Evolutionary conservation across 768 basidiomycete species (phyloP).

Genomic region (Polyporus arcularius): DNA sequence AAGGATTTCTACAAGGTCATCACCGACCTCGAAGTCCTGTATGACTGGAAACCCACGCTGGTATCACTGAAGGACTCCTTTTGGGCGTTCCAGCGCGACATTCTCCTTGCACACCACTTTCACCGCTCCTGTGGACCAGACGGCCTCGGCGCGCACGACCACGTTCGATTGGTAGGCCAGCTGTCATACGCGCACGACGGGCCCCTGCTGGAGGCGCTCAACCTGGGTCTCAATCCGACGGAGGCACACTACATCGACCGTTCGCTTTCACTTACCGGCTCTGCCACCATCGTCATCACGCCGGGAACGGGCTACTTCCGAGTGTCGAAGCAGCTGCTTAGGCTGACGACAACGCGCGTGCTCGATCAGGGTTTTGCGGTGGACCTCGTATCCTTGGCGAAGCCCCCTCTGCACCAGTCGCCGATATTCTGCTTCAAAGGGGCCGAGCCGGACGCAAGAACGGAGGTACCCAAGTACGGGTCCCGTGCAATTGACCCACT

Average conservation of each 20-base stretch:
- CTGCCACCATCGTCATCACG: conserved; percentile 81
- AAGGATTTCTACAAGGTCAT: conserved; percentile 98
- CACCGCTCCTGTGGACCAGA: conserved; percentile 58
- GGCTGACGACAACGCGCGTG: conserved; percentile 91
- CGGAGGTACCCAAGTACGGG: conserved; percentile 50
- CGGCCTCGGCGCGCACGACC: conserved; percentile 34
- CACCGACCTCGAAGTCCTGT: conserved; percentile 85
- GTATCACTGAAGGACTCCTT: conserved; percentile 87
- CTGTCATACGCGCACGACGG: conserved; percentile 91
- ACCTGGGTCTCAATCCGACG: conserved; percentile 87
- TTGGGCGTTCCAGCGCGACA: conserved; percentile 89
- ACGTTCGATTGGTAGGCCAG: conserved; percentile 73
- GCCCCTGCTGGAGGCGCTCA: conserved; percentile 92
- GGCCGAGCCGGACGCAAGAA: conserved; percentile 49
- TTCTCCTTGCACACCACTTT: conserved; percentile 86
- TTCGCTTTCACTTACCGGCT: conserved; percentile 86
- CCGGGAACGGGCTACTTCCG: conserved; percentile 94
- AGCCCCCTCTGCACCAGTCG: conserved; percentile 89
- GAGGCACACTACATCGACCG: conserved; percentile 97
- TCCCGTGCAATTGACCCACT: conserved; percentile 63
- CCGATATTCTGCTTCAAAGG: conserved; percentile 91
- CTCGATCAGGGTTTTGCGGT: conserved; percentile 91
- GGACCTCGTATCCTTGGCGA: conserved; percentile 86
- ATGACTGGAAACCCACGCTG: conserved; percentile 87
- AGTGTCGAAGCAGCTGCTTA: conserved; percentile 86